Conservation (phyloP, 768 basidiomycete species). For the Lactarius vividus region DNA sequence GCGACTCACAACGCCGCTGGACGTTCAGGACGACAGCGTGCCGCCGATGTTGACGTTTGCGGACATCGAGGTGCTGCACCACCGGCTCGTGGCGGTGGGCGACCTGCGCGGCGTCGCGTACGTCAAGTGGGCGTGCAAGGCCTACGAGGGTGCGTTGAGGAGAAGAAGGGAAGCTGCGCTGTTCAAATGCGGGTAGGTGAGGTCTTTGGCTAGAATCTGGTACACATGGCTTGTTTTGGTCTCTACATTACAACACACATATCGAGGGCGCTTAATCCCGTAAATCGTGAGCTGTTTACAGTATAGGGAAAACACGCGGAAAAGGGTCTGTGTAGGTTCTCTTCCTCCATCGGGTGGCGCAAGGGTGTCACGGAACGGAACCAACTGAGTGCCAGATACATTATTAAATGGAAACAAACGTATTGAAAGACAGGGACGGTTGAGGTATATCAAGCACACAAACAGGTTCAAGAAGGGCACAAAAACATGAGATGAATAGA, state of each 20-base stretch:
- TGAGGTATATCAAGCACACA: constrained; percentile 26
- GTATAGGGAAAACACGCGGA: neutral
- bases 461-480: constrained; percentile 1
- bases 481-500: constrained; percentile 15
- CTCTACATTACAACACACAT: constrained; percentile 13
- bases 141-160: constrained; percentile 68
- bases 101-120: constrained; percentile 53
- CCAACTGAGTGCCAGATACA: neutral
- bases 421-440: neutral
- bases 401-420: constrained; percentile 12
- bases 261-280: constrained; percentile 13
- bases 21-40: constrained; percentile 71
- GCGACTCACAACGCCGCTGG: constrained; percentile 55
- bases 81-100: constrained; percentile 52
- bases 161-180: constrained; percentile 48
- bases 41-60: constrained; percentile 75
- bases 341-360: constrained; percentile 8
- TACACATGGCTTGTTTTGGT: constrained; percentile 1
- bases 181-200: neutral
- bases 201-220: neutral
- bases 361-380: constrained; percentile 21
- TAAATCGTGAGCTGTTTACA: constrained; percentile 3
- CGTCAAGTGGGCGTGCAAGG: constrained; percentile 68
- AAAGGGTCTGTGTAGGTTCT: neutral
- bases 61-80: constrained; percentile 79